Percentiles rank a stretch among this genome's conserved stretches.
Conservation (phyloP, 257 asterid species). For the Ligustrum vulgare region DNA sequence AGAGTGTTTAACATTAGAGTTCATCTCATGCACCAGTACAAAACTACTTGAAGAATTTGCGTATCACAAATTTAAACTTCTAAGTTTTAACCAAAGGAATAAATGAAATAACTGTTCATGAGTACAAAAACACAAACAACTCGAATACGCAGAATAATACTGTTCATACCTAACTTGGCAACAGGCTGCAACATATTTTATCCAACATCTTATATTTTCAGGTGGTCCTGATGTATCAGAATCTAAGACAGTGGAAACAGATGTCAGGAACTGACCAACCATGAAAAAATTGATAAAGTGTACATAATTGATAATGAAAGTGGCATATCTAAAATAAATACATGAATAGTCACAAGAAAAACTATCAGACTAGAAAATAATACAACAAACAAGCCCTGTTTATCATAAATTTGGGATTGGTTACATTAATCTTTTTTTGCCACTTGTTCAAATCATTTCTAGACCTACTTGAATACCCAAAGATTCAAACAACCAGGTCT, state of each 20-base stretch:
- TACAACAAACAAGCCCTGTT: neutral
- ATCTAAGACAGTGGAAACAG: constrained; percentile 42
- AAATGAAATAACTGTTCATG: neutral
- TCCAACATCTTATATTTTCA: constrained; percentile 75
- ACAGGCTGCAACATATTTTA: constrained; percentile 48
- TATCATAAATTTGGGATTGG: neutral
- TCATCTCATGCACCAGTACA: neutral
- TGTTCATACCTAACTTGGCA: constrained; percentile 65
- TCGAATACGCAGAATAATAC: constrained; percentile 4
- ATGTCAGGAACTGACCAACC: constrained; percentile 22
- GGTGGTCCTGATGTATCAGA: constrained; percentile 68
- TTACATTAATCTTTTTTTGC: neutral
- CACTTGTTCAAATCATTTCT: neutral
- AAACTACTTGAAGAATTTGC: neutral
- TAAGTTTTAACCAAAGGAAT: constrained; percentile 1
- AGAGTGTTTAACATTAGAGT: constrained; percentile 3
- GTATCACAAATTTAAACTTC: neutral
- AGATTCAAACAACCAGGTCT: neutral
- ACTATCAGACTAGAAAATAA: neutral
- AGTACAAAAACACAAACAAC: constrained; percentile 6
- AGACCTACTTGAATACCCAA: neutral
- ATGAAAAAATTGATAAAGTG: neutral
- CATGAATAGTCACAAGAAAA: neutral
- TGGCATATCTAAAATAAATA: neutral
- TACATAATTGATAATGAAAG: neutral